Conservation (phyloP, 75 land plant genomes). For the Selaginella tamariscina region DNA sequence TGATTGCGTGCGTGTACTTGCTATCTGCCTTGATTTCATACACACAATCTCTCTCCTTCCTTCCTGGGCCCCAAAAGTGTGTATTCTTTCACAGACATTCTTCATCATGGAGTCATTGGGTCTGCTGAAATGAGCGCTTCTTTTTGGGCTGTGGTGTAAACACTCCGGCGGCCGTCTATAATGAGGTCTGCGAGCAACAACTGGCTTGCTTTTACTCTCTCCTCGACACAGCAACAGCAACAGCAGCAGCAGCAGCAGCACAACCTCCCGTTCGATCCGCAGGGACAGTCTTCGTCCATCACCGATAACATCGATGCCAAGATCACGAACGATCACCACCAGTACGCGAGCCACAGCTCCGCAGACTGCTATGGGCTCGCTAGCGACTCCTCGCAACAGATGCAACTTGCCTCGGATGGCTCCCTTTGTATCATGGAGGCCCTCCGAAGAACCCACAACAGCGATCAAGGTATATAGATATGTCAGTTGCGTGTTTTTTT, state of each 20-base stretch:
- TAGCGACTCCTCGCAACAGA: conserved; percentile 1
- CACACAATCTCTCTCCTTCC: background rate
- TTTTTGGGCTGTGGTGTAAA: no score
- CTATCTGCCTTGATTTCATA: no score
- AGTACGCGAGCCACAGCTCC: background rate
- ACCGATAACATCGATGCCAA: no score
- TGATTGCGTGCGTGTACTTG: no score
- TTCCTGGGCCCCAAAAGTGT: background rate
- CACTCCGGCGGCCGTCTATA: no score
- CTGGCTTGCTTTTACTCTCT: background rate
- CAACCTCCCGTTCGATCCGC: no score
- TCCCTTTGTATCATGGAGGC: conserved; percentile 11
- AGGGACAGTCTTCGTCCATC: no score
- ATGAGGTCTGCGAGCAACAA: background rate
- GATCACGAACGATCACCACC: background rate
- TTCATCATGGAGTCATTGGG: no score
- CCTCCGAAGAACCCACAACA: background rate
- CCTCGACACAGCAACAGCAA: background rate
- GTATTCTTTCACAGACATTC: background rate
- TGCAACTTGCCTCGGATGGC: conserved; percentile 3
- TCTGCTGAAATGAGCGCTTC: no score
- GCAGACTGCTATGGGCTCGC: no score
- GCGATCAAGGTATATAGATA: background rate
- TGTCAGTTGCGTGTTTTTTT: background rate
- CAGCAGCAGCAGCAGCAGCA: background rate